Evolutionary conservation across 768 basidiomycete genomes (phyloP).

Genomic region (Lactarius sanguifluus): DNA sequence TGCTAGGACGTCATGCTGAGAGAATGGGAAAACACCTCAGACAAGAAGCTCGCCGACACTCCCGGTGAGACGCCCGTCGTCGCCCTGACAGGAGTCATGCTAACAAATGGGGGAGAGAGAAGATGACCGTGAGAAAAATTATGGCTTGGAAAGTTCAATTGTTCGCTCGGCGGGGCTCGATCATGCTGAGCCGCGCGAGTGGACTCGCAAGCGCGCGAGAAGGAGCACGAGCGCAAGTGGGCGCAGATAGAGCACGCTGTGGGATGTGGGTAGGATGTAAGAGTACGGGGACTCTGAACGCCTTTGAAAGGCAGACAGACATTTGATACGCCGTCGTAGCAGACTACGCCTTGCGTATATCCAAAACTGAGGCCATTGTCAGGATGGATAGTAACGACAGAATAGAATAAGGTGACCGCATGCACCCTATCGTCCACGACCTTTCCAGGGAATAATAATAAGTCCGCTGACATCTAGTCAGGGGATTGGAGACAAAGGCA

Average conservation of each 20-base stretch:
- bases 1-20: constrained; percentile 33
- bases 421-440: not conserved
- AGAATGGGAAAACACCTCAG: not conserved
- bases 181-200: too few relatives aligned
- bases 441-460: not conserved
- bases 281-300: not conserved
- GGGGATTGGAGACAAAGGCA: not conserved
- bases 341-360: too few relatives aligned
- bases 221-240: not conserved
- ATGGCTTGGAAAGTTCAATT: not conserved
- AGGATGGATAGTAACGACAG: not conserved
- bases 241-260: not conserved
- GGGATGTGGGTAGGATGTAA: not conserved
- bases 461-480: not conserved
- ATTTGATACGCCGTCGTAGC: too few relatives aligned
- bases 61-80: too few relatives aligned
- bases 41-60: not conserved
- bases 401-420: not conserved
- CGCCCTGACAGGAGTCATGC: too few relatives aligned
- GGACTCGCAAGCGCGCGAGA: not conserved
- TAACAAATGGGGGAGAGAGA: too few relatives aligned
- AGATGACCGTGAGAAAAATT: too few relatives aligned
- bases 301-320: too few relatives aligned
- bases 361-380: too few relatives aligned
- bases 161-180: constrained; percentile 1